Conservation (phyloP, 208 protist genomes). For the Leishmania guyanensis region DNA sequence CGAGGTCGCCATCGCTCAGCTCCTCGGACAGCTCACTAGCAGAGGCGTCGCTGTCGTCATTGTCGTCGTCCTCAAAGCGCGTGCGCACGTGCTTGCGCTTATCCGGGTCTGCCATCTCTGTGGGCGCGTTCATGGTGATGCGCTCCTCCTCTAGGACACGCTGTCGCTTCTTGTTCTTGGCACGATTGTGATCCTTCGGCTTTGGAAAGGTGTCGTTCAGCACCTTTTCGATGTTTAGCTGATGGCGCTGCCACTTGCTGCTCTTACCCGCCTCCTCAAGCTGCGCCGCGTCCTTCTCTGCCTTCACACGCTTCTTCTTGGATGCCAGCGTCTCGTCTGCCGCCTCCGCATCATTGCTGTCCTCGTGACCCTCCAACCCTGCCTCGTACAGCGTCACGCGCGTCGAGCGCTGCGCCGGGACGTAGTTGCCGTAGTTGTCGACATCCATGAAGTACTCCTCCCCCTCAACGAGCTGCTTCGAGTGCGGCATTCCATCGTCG, state of each 20-base stretch:
- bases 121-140: conserved; percentile 58
- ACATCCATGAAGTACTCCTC: conserved; percentile 85
- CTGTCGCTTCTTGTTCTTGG: conserved; percentile 42
- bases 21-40: conserved; percentile 38
- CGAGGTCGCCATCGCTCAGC: conserved; percentile 38
- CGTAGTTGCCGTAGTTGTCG: conserved; percentile 91
- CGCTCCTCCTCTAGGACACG: conserved; percentile 78
- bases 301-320: conserved; percentile 39
- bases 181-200: conserved; percentile 43
- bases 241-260: conserved; percentile 81
- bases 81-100: conserved; percentile 61
- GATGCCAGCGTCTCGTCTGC: conserved; percentile 41
- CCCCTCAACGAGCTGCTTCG: conserved; percentile 73
- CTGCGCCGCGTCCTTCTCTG: conserved; percentile 42
- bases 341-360: conserved; percentile 37
- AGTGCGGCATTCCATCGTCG: conserved; percentile 29
- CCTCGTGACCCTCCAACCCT: conserved; percentile 43
- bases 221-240: conserved; percentile 84
- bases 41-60: conserved; percentile 42
- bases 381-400: conserved; percentile 78
- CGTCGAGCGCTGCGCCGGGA: conserved; percentile 64
- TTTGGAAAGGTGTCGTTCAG: conserved; percentile 86
- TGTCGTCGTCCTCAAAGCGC: conserved; percentile 39
- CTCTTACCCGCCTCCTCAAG: conserved; percentile 36
- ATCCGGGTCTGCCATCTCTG: conserved; percentile 34